These are phyloP conservation scores for Athelia psychrophila DNA, from an alignment of 1,284 basidiomycete species.

Conservation along the genomic window DNA sequence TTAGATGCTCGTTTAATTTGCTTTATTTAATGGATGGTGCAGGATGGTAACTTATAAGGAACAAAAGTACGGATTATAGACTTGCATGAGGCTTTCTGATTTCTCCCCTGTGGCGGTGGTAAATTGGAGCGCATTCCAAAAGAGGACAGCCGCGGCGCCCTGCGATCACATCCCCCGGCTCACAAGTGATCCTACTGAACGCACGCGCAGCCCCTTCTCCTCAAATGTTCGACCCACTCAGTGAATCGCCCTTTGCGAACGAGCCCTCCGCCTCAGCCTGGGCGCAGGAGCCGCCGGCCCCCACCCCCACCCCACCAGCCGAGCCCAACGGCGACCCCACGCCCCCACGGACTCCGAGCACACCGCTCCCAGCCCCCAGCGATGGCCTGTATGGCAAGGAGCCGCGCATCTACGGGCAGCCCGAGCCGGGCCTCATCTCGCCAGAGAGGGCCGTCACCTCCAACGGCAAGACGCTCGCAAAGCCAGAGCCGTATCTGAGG, in stretches of 20 bases:
- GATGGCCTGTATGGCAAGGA: constrained; percentile 68
- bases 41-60: too few relatives aligned
- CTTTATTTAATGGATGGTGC: too few relatives aligned
- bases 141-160: too few relatives aligned
- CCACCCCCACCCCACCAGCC: constrained; percentile 33
- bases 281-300: constrained; percentile 40
- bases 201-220: constrained; percentile 12
- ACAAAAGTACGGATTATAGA: too few relatives aligned
- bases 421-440: constrained; percentile 76
- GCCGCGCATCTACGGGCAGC: constrained; percentile 81
- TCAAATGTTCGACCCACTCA: constrained; percentile 37
- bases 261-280: constrained; percentile 34
- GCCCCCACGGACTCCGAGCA: constrained; percentile 22
- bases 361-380: constrained; percentile 46
- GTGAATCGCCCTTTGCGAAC: constrained; percentile 19
- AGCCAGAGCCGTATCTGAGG: constrained; percentile 76
- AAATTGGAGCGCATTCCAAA: too few relatives aligned
- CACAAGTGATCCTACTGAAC: constrained; percentile 14
- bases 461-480: constrained; percentile 71
- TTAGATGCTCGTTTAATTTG: not conserved
- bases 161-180: too few relatives aligned
- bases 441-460: constrained; percentile 59
- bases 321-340: constrained; percentile 38
- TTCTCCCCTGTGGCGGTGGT: too few relatives aligned
- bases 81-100: too few relatives aligned